Percentiles rank a stretch among this genome's conserved stretches.
Conservation (phyloP, 495 filamentous ascomycete genomes). For the Lophiotrema nucula region DNA sequence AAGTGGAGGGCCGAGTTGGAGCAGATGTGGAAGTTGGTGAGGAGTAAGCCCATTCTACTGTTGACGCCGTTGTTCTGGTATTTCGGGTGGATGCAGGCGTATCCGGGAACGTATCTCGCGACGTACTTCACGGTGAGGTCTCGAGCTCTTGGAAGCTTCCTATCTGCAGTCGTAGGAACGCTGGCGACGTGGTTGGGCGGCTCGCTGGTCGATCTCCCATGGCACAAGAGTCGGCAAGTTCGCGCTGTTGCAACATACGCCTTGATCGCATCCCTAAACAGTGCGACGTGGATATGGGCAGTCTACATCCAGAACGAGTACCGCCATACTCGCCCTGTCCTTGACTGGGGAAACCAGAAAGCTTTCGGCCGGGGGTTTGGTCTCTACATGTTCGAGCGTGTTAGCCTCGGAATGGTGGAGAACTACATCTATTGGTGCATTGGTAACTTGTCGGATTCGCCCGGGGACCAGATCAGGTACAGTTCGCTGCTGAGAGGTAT, state of each 20-base stretch:
- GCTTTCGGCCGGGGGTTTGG: constrained; percentile 47
- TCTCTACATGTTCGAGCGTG: constrained; percentile 44
- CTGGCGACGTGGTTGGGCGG: constrained; percentile 21
- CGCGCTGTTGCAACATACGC: constrained; percentile 18
- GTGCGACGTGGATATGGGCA: constrained; percentile 27
- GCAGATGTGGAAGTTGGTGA: constrained; percentile 17
- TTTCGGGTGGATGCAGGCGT: constrained; percentile 28
- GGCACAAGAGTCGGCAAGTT: constrained; percentile 15
- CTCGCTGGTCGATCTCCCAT: constrained; percentile 16
- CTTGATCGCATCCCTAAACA: constrained; percentile 22
- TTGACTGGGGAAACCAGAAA: constrained; percentile 32
- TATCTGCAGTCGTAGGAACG: constrained; percentile 23
- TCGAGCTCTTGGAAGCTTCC: constrained; percentile 20
- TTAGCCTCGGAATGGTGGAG: constrained; percentile 45
- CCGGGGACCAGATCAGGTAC: constrained; percentile 47
- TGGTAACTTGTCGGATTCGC: constrained; percentile 46
- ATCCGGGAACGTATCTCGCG: constrained; percentile 24
- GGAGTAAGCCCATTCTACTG: constrained; percentile 28
- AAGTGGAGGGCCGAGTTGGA: constrained; percentile 11
- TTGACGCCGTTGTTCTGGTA: constrained; percentile 26
- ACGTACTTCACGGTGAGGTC: constrained; percentile 29
- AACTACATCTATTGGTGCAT: constrained; percentile 53
- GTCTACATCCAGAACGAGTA: constrained; percentile 27
- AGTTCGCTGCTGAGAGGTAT: too few relatives aligned
- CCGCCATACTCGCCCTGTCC: constrained; percentile 16